Evolutionary conservation across 192 early-diverging fungal species (phyloP).

Genomic region (Jimgerdemannia lactiflua): DNA sequence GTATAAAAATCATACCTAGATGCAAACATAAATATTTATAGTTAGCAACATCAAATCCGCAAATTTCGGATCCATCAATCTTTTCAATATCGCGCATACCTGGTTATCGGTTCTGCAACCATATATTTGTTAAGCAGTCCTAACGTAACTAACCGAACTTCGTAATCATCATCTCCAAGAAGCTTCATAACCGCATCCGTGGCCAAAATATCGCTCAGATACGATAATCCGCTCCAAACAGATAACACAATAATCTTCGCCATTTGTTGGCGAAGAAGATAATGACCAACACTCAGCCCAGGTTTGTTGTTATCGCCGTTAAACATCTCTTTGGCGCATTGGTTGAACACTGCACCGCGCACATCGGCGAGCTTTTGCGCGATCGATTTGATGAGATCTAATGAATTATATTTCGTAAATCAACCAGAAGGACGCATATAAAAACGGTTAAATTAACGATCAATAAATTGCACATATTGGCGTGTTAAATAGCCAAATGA

Average conservation of each 20-base stretch:
- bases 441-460: neutral
- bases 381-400: conserved; percentile 21
- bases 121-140: conserved; percentile 32
- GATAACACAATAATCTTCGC: conserved; percentile 27
- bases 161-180: conserved; percentile 57
- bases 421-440: neutral
- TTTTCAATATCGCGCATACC: neutral
- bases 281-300: conserved; percentile 23
- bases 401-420: neutral
- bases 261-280: conserved; percentile 41
- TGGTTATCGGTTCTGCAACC: conserved; percentile 1
- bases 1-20: no score
- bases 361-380: conserved; percentile 24
- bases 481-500: neutral
- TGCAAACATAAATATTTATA: no score
- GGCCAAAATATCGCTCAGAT: conserved; percentile 1
- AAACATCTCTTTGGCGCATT: conserved; percentile 19
- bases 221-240: conserved; percentile 13
- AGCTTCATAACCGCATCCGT: conserved; percentile 30
- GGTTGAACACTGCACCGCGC: conserved; percentile 31
- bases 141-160: conserved; percentile 57
- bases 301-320: conserved; percentile 28
- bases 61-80: no score
- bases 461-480: neutral
- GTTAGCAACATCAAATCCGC: no score